Evolutionary conservation across 257 asterid genomes (phyloP).

Genomic region (Knoxia roxburghii): DNA sequence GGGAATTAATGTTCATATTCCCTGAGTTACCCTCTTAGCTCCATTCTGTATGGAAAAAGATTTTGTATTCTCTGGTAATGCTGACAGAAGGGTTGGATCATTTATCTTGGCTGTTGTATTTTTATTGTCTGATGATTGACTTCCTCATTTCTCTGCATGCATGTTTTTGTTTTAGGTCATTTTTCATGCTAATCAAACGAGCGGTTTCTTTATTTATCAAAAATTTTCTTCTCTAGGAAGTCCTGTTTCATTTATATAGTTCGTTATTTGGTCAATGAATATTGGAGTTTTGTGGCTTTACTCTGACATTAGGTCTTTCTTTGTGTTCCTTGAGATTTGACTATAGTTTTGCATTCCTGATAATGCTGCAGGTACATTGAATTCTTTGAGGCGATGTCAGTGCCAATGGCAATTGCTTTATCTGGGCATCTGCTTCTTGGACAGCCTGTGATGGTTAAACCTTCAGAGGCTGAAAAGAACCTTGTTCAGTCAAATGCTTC

Average conservation of each 20-base stretch:
- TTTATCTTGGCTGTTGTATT: not conserved
- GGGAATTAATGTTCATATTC: not conserved
- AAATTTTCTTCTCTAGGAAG: not conserved
- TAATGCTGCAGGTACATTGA: constrained; percentile 73
- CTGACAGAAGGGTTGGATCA: not conserved
- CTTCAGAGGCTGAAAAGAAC: constrained; percentile 99
- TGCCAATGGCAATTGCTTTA: constrained; percentile 95
- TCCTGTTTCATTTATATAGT: not conserved
- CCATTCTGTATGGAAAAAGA: not conserved
- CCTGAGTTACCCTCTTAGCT: not conserved
- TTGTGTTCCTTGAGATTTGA: not conserved
- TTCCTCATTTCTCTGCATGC: too few relatives aligned
- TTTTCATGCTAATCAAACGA: not conserved
- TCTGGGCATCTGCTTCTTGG: constrained; percentile 92
- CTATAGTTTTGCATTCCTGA: not conserved
- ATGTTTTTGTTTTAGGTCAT: not conserved
- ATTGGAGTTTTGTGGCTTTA: not conserved
- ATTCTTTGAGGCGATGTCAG: constrained; percentile 94
- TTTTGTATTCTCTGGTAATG: not conserved
- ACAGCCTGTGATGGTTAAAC: constrained; percentile 98
- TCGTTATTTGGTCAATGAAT: not conserved
- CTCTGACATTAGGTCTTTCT: not conserved
- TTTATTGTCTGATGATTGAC: not conserved
- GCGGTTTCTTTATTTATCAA: not conserved
- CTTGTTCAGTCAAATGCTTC: constrained; percentile 86